Percentiles rank a stretch among this genome's conserved stretches.
phyloP scores from a whole-genome alignment of 2,329 filamentous ascomycete genomes.

The Verticillium klebahnii region DNA sequence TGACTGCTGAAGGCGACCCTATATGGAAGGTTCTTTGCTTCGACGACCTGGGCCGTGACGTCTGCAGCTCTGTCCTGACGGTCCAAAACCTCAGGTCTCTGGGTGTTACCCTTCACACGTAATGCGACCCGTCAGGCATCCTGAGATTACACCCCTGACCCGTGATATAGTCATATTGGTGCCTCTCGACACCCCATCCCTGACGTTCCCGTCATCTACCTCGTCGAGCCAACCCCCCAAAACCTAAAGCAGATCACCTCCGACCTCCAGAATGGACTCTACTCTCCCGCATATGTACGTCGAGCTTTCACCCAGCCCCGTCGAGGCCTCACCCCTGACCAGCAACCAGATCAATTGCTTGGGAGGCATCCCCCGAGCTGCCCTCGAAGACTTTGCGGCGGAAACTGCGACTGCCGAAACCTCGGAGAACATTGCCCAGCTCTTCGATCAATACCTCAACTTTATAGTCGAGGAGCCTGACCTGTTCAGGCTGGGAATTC shows the following conservation, averaged over 20 bases:
- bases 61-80: constrained; percentile 92
- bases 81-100: constrained; percentile 89
- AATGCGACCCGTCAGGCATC: constrained; percentile 19
- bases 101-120: constrained; percentile 97
- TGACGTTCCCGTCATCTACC: constrained; percentile 92
- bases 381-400: constrained; percentile 91
- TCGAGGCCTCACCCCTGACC: background rate
- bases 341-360: constrained; percentile 75
- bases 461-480: constrained; percentile 96
- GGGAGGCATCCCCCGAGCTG: constrained; percentile 81
- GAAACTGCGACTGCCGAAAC: constrained; percentile 82
- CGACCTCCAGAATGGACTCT: constrained; percentile 82
- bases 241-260: constrained; percentile 80
- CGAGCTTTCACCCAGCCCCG: background rate
- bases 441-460: constrained; percentile 96
- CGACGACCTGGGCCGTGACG: constrained; percentile 84
- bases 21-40: constrained; percentile 99
- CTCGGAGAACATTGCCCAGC: constrained; percentile 82
- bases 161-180: constrained; percentile 63
- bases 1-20: constrained; percentile 83
- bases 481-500: constrained; percentile 89
- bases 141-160: constrained; percentile 16
- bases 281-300: constrained; percentile 72
- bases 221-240: constrained; percentile 80
- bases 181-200: constrained; percentile 83